phyloP scores from a whole-genome alignment of 768 basidiomycete genomes.

The Melanogaster broomeanus region DNA sequence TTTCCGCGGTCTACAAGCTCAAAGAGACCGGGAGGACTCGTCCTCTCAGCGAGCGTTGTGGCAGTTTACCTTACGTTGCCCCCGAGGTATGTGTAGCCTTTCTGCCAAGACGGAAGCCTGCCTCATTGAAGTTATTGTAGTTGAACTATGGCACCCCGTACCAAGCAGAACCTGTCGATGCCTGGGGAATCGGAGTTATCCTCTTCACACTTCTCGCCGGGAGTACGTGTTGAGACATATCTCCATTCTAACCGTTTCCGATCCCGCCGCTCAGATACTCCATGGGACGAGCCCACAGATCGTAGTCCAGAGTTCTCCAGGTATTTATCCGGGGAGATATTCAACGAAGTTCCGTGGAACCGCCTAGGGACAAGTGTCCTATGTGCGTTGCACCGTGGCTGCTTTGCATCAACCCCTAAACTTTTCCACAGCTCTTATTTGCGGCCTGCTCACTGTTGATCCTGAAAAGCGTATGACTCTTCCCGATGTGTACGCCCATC shows the following conservation, averaged over 20 bases:
- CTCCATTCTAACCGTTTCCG: background rate
- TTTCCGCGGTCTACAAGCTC: conserved; percentile 87
- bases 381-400: conserved; percentile 47
- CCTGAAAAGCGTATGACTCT: conserved; percentile 69
- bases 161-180: conserved; percentile 89
- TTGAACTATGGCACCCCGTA: conserved; percentile 70
- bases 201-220: conserved; percentile 88
- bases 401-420: background rate
- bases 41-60: conserved; percentile 77
- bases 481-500: conserved; percentile 54
- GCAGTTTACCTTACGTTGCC: conserved; percentile 92
- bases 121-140: conserved; percentile 37
- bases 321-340: conserved; percentile 74
- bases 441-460: conserved; percentile 71
- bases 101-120: background rate
- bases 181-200: conserved; percentile 96
- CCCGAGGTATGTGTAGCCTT: conserved; percentile 68
- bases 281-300: conserved; percentile 92
- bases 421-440: conserved; percentile 62
- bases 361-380: conserved; percentile 57
- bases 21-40: conserved; percentile 80
- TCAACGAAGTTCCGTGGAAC: conserved; percentile 79
- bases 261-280: conserved; percentile 66
- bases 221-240: conserved; percentile 53
- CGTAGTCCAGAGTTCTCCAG: conserved; percentile 79